Evolutionary conservation across 2,329 filamentous ascomycete genomes (phyloP).

Genomic region (Ophiosphaerella korrae): DNA sequence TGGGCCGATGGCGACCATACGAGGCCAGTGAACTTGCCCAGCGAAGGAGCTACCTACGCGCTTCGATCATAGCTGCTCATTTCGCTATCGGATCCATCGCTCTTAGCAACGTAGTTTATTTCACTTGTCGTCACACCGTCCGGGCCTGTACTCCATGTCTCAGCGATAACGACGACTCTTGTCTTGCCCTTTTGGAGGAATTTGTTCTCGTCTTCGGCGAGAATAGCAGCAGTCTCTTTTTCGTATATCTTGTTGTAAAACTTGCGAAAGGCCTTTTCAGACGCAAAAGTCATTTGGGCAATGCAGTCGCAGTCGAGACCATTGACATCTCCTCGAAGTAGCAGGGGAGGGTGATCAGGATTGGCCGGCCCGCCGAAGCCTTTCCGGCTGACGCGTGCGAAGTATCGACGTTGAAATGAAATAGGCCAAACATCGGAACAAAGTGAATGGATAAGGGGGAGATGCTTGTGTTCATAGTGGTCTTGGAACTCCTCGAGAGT

Average conservation of each 20-base stretch:
- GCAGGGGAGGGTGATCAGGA: slow-evolving; percentile 25
- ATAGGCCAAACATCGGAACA: slow-evolving; percentile 24
- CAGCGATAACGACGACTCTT: slow-evolving; percentile 32
- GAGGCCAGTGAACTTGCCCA: no score
- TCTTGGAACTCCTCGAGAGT: slow-evolving; percentile 33
- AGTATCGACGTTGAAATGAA: slow-evolving; percentile 30
- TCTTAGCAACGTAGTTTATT: slow-evolving; percentile 2
- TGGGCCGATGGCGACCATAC: not conserved
- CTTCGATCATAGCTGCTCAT: slow-evolving; percentile 16
- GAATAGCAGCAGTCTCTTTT: slow-evolving; percentile 21
- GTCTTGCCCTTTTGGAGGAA: slow-evolving; percentile 29
- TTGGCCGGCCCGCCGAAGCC: slow-evolving; percentile 35
- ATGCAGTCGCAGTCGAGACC: slow-evolving; percentile 36
- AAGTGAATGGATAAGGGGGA: slow-evolving; percentile 30
- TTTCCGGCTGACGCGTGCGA: slow-evolving; percentile 30
- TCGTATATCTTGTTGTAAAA: slow-evolving; percentile 35
- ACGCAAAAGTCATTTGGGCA: slow-evolving; percentile 29
- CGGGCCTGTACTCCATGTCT: slow-evolving; percentile 20
- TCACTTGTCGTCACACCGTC: slow-evolving; percentile 1
- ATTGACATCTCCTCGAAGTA: slow-evolving; percentile 27
- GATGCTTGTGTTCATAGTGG: slow-evolving; percentile 34
- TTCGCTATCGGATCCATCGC: slow-evolving; percentile 20
- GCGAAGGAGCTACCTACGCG: not conserved
- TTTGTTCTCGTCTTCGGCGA: slow-evolving; percentile 30
- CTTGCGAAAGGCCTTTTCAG: slow-evolving; percentile 26